A percentile compares a stretch with the other conserved stretches of the same genome.
phyloP scores from a whole-genome alignment of 2,329 filamentous ascomycete genomes.

The Didymellaceae sp. region DNA sequence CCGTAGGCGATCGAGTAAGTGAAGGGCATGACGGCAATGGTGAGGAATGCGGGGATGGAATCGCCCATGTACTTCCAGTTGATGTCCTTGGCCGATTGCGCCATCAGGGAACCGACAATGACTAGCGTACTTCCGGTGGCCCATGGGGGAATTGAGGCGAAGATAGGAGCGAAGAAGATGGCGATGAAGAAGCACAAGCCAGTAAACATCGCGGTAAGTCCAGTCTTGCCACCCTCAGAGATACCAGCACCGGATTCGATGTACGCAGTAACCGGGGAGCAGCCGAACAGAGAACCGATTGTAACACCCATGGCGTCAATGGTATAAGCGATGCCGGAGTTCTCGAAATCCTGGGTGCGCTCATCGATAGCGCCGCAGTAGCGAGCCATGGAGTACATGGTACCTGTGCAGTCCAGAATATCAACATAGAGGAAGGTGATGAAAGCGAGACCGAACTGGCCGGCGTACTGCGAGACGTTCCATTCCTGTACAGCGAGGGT shows the following conservation, averaged over 20 bases:
- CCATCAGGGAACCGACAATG: conserved; percentile 89
- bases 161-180: conserved; percentile 89
- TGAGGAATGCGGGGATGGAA: conserved; percentile 82
- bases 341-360: conserved; percentile 84
- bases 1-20: conserved; percentile 89
- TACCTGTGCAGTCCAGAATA: conserved; percentile 85
- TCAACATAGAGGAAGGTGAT: conserved; percentile 92
- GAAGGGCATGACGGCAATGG: conserved; percentile 86
- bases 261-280: conserved; percentile 83
- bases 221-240: conserved; percentile 83
- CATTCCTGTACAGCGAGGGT: conserved; percentile 76
- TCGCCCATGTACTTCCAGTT: conserved; percentile 87
- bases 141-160: conserved; percentile 88
- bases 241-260: conserved; percentile 91
- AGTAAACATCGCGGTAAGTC: conserved; percentile 79
- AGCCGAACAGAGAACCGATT: conserved; percentile 78
- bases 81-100: conserved; percentile 77
- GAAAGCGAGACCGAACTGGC: conserved; percentile 81
- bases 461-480: conserved; percentile 70
- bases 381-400: conserved; percentile 86
- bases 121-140: conserved; percentile 88
- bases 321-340: conserved; percentile 81
- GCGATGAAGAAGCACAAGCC: conserved; percentile 80
- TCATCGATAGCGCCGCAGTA: conserved; percentile 83
- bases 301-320: conserved; percentile 83